Base-by-base conservation (phyloP, 2,329 filamentous ascomycete genomes). In the Penicillium freii region DNA sequence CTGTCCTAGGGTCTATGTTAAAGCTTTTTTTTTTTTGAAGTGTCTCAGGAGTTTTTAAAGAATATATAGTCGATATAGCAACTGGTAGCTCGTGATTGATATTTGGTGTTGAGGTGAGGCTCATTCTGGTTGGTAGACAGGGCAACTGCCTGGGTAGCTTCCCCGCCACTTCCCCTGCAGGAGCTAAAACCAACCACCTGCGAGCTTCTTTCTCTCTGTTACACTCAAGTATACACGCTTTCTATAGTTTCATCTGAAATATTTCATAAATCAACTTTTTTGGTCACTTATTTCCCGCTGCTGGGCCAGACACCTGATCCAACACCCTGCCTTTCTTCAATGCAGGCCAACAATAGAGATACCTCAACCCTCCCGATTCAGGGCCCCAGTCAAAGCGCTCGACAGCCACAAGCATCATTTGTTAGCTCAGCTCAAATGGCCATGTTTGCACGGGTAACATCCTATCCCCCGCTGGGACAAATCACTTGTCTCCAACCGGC, bases 391-490 rank as follows among this genome's bases (percentile, higher is more conserved):
- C 33, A 52, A 19, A 49, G 42, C 36, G 29, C 53, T 10, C 48
- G 53, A 39, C 29, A 27, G 15, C 69, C 67, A 5, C 73, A 73
- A 54, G 60, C 68, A 43, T 69, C 66, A 49, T 75, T 77, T 60
- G 66, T 69, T 44, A 66, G 71, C 13, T 68, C 74, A 13, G 72
- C 70, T 1, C 74, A 79, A 59, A 80, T 77, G 74, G 75, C 72
- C 66, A 69, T 82, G 73, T 82, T 82, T 68, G 80, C 83, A 23
- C 78, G 80, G 60, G 73, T 88, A 15, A 82, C 80, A 5, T 85
- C 81, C 58, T 87, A 86, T 67, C 92, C 92, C 13, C 85, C 91
- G 1, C 75, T 96, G 51, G 90, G 87, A 2, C 89, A 92, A 70
- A 82, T 89, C 25, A 92, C 90, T 1, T 80, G 84, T 48, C 69